Conservation (phyloP, 176 grass and related monocot genomes). For the Rhynchospora pubera region DNA sequence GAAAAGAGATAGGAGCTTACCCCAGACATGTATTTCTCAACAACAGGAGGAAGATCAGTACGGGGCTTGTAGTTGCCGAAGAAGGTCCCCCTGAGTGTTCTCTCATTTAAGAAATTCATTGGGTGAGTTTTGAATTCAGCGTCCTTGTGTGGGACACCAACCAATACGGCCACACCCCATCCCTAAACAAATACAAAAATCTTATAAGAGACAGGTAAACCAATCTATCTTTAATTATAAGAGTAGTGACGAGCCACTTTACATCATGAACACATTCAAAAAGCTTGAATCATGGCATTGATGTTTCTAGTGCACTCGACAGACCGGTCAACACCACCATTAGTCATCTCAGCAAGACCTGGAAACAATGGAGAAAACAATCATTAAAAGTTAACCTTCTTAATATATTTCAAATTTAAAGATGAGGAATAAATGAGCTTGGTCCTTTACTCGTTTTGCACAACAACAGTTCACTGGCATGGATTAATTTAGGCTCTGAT, state of each 20-base stretch:
- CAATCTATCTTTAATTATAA: not conserved
- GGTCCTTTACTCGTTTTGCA: too few relatives aligned
- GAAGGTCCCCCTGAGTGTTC: slow-evolving; percentile 80
- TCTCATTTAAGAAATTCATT: slow-evolving; percentile 74
- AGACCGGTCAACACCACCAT: slow-evolving; percentile 59
- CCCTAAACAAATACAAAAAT: slow-evolving; percentile 41
- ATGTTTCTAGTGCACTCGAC: slow-evolving; percentile 77
- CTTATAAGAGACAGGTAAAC: not conserved
- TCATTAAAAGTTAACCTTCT: not conserved
- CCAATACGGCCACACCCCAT: slow-evolving; percentile 79
- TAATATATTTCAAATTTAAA: not conserved
- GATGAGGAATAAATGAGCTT: too few relatives aligned
- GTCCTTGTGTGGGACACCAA: slow-evolving; percentile 65
- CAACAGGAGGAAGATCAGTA: slow-evolving; percentile 64
- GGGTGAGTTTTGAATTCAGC: slow-evolving; percentile 73
- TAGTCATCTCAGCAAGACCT: slow-evolving; percentile 86
- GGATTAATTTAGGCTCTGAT: too few relatives aligned
- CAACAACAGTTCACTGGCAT: too few relatives aligned
- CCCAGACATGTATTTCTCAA: slow-evolving; percentile 87
- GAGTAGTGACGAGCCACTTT: slow-evolving; percentile 1
- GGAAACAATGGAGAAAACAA: not conserved
- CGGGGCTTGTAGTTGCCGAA: slow-evolving; percentile 89
- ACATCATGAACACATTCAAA: slow-evolving; percentile 92
- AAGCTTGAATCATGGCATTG: slow-evolving; percentile 77
- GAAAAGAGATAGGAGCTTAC: slow-evolving; percentile 1